Evolutionary conservation across 306 rosid species (phyloP), one percentile per base, ranked within the genome.

Genomic region (Lathyrus aphaca): DNA sequence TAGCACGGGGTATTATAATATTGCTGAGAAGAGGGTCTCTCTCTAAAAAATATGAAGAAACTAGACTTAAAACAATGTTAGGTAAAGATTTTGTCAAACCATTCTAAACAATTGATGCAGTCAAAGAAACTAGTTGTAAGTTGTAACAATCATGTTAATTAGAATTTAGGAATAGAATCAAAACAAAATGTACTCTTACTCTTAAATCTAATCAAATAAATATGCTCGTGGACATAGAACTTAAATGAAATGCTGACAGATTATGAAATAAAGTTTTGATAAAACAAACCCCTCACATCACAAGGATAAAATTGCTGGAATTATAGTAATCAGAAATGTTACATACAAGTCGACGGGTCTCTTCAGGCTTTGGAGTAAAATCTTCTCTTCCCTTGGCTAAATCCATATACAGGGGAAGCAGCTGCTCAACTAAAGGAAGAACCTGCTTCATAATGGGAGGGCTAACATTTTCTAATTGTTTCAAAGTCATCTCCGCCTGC

Each of bases 361-460:
- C 97, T 75, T 94, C 97, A 4, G 97, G 98, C 80, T 84, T 90
- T 65, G 98, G 98, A 66, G 32, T 78, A 66, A 94, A 90, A 54
- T 94, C 92, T 75, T 90, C 96, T 79, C 90, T 84, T 84, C 97
- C 97, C 57, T 87, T 87, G 53, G 83, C 88, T 73, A 94, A 81
- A 61, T 94, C 97, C 97, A 84, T 87, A 83, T 94, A 94, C 88
- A 94, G 70, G 44, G 97, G 98, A 68, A 96, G 97, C 48, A 94
- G 92, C 78, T 94, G 98, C 89, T 88, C 97, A 75, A 94, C 90
- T 69, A 94, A 82, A 75, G 98, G 98, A 80, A 91, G 84, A 82
- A 87, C 95, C 87, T 94, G 98, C 88, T 90, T 94, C 97, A 94
- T 76, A 71, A 94, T 82, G 68, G 97, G 90, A 74, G 98, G 97